Evolutionary conservation across 2,329 filamentous ascomycete genomes (phyloP), one percentile per base, ranked within the genome.

Genomic region (Penicillium corylophilum): DNA sequence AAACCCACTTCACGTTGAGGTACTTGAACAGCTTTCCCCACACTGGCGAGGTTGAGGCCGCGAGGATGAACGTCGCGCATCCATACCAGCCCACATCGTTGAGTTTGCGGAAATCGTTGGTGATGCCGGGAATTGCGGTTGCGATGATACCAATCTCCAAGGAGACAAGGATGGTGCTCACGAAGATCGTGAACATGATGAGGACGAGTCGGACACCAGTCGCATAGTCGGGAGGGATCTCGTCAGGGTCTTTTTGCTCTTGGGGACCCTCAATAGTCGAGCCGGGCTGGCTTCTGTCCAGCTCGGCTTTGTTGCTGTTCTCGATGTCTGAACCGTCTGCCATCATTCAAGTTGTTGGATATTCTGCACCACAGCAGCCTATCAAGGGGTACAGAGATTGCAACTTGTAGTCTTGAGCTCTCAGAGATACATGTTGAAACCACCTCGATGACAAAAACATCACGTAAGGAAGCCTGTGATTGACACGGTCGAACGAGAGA

Each of bases 11-110:
- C n/a, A 48, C 44, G 13, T 44, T 39, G 29, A 56, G 29, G 50
- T 56, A 56, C 23, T 54, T 56, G 44, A 53, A 58, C 23, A 55
- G 44, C 33, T 58, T 58, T 16, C 55, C 55, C 55, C 55, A 57
- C 44, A 53, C 22, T 28, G 55, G 48, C 48, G 51, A 54, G 28
- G 48, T n/a, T 29, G 44, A 24, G 42, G 38, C 53, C 10, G 43
- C 53, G 16, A 55, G 53, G 36, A 56, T 31, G 51, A 56, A 56
- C 10, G 39, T 46, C 15, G 51, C 54, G 20, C 45, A 44, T 48
- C 54, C 54, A 46, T 56, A 56, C 44, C 44, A 46, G n/a, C 44
- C 44, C 35, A 46, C 44, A 20, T 46, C 35, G 33, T 46, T 33
- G 5, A 46, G 33, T 39, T 22, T 38, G 35, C n/a, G 44, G 33